phyloP scores from a whole-genome alignment of 2,329 filamentous ascomycete genomes.

The Ascosphaera aggregata region DNA sequence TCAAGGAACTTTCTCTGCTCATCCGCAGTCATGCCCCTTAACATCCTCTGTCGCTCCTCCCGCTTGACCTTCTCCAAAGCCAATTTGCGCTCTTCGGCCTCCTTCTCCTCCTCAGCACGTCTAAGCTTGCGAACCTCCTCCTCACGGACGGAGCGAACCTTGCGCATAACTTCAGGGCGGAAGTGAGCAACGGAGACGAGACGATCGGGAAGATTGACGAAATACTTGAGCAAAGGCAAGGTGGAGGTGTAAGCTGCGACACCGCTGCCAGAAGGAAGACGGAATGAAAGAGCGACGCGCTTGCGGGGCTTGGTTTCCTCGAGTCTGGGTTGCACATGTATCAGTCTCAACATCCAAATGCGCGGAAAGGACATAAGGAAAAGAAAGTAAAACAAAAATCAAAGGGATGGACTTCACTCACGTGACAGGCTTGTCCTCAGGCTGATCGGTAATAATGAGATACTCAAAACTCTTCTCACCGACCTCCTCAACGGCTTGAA shows the following conservation, averaged over 20 bases:
- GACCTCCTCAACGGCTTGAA: conserved; percentile 52
- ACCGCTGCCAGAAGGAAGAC: conserved; percentile 34
- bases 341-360: too few species aligned
- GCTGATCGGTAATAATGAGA: conserved; percentile 74
- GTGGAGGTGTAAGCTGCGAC: conserved; percentile 32
- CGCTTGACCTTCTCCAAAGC: conserved; percentile 44
- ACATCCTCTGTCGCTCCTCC: conserved; percentile 66
- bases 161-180: conserved; percentile 71
- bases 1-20: conserved; percentile 71
- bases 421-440: conserved; percentile 65
- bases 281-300: conserved; percentile 55
- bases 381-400: neutral
- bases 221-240: conserved; percentile 53
- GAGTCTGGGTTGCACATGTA: conserved; percentile 29
- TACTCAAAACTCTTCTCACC: conserved; percentile 71
- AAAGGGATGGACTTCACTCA: conserved; percentile 22
- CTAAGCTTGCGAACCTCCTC: conserved; percentile 57
- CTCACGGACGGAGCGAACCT: conserved; percentile 59
- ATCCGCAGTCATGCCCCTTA: conserved; percentile 54
- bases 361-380: too few species aligned
- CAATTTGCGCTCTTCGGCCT: conserved; percentile 34
- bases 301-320: conserved; percentile 71
- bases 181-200: conserved; percentile 61
- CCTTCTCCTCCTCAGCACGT: conserved; percentile 50
- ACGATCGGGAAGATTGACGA: conserved; percentile 62